Evolutionary conservation across 805 yeast species (phyloP).

Genomic region (Lachancea mirantina): DNA sequence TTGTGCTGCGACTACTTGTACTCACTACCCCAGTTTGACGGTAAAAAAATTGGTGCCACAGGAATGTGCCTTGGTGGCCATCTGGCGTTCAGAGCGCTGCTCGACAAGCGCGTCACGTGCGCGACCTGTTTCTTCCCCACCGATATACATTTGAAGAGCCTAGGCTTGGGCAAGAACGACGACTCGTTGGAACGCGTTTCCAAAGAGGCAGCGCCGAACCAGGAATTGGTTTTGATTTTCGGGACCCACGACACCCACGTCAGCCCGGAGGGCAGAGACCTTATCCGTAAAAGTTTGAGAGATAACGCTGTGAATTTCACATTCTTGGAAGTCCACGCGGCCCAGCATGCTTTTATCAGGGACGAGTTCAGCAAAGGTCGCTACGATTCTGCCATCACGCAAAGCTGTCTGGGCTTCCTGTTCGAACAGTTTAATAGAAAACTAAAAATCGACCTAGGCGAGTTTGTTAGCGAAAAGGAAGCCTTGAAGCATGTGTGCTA

Average conservation of each 20-base stretch:
- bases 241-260: slow-evolving; percentile 79
- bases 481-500: slow-evolving; percentile 61
- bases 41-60: slow-evolving; percentile 63
- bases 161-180: slow-evolving; percentile 58
- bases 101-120: slow-evolving; percentile 55
- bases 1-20: slow-evolving; percentile 57
- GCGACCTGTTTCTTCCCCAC: slow-evolving; percentile 75
- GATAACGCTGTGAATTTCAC: slow-evolving; percentile 56
- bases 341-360: slow-evolving; percentile 78
- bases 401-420: slow-evolving; percentile 58
- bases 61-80: slow-evolving; percentile 90
- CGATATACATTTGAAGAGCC: slow-evolving; percentile 61
- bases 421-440: slow-evolving; percentile 64
- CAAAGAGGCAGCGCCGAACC: slow-evolving; percentile 44
- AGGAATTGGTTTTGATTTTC: slow-evolving; percentile 60
- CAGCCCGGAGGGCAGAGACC: slow-evolving; percentile 67
- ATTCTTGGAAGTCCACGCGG: slow-evolving; percentile 67
- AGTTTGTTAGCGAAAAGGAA: slow-evolving; percentile 43
- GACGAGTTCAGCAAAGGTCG: slow-evolving; percentile 77
- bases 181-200: slow-evolving; percentile 53
- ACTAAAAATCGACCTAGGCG: slow-evolving; percentile 61
- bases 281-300: slow-evolving; percentile 55
- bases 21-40: slow-evolving; percentile 55
- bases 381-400: slow-evolving; percentile 71
- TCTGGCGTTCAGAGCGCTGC: slow-evolving; percentile 61